Percentiles rank a stretch among this genome's conserved stretches.
Evolutionary conservation across 2,329 filamentous ascomycete species (phyloP).

Genomic region (Penicillium sp.): DNA sequence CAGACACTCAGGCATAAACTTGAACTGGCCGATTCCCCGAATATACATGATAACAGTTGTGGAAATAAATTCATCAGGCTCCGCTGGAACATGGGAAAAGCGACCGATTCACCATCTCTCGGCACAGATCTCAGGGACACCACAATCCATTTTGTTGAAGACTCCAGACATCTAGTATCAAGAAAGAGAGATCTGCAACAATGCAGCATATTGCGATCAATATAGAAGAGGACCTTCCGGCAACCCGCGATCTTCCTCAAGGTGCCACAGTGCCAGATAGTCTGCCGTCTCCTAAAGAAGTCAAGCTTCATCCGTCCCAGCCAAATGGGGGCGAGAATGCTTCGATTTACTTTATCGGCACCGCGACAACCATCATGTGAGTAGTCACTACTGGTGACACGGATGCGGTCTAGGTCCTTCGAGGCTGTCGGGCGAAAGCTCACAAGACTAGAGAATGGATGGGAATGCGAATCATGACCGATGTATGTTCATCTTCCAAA

Average conservation of each 20-base stretch:
- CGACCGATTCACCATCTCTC: too few relatives aligned
- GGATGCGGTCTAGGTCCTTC: not conserved
- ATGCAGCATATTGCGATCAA: conserved; percentile 26
- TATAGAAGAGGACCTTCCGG: conserved; percentile 30
- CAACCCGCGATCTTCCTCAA: conserved; percentile 34
- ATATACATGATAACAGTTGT: too few relatives aligned
- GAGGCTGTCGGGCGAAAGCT: not conserved
- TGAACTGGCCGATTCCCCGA: too few relatives aligned
- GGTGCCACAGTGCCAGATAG: conserved; percentile 21
- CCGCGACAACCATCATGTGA: conserved; percentile 35
- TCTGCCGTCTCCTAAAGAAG: conserved; percentile 41
- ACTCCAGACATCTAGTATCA: too few relatives aligned
- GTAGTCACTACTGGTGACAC: not conserved
- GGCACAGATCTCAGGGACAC: too few relatives aligned
- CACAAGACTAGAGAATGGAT: conserved; percentile 32
- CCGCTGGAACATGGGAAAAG: too few relatives aligned
- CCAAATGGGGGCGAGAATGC: conserved; percentile 29
- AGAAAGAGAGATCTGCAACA: conserved; percentile 47
- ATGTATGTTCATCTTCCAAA: conserved; percentile 19
- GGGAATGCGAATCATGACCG: conserved; percentile 37
- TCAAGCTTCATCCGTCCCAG: conserved; percentile 39
- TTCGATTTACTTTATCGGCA: conserved; percentile 36
- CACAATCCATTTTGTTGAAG: too few relatives aligned
- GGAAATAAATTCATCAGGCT: too few relatives aligned
- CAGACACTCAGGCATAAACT: too few relatives aligned